These are phyloP conservation scores for Ligustrum vulgare DNA, from an alignment of 257 asterid species.

Conservation along the genomic window DNA sequence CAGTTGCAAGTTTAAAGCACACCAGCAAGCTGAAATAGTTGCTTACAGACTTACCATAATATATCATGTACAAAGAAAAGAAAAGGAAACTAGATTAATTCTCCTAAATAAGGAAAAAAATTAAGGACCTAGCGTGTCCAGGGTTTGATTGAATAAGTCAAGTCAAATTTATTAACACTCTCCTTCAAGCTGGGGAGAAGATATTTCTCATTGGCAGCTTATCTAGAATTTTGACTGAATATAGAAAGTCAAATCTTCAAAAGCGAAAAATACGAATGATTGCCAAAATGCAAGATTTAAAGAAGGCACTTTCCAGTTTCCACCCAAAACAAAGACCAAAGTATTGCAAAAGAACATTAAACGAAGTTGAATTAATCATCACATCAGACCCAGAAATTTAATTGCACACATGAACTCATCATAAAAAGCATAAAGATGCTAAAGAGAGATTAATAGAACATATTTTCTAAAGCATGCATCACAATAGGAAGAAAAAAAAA, in stretches of 20 bases:
- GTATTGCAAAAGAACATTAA: too few species aligned
- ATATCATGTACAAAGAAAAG: not conserved
- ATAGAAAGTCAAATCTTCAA: not conserved
- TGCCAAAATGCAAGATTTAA: not conserved
- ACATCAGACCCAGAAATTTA: not conserved
- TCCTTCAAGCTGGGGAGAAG: not conserved
- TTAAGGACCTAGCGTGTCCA: not conserved
- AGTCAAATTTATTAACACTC: not conserved
- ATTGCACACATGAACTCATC: not conserved
- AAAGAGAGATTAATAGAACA: not conserved
- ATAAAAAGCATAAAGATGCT: not conserved
- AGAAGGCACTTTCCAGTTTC: not conserved
- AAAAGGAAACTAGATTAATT: not conserved
- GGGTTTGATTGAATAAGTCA: not conserved
- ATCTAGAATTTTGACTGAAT: not conserved
- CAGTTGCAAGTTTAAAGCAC: not conserved
- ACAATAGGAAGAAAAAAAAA: not conserved
- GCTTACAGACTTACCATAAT: not conserved
- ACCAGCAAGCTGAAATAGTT: not conserved
- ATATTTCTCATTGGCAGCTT: not conserved
- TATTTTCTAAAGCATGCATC: slow-evolving; percentile 2
- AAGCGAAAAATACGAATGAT: not conserved
- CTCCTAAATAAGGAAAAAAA: not conserved
- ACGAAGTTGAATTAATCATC: not conserved
- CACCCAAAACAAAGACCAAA: not conserved